Percentiles rank a stretch among this genome's conserved stretches.
These are phyloP conservation scores for Chytriomyces hyalinus DNA, from an alignment of 192 early-diverging fungal genomes.

Conservation along the genomic window DNA sequence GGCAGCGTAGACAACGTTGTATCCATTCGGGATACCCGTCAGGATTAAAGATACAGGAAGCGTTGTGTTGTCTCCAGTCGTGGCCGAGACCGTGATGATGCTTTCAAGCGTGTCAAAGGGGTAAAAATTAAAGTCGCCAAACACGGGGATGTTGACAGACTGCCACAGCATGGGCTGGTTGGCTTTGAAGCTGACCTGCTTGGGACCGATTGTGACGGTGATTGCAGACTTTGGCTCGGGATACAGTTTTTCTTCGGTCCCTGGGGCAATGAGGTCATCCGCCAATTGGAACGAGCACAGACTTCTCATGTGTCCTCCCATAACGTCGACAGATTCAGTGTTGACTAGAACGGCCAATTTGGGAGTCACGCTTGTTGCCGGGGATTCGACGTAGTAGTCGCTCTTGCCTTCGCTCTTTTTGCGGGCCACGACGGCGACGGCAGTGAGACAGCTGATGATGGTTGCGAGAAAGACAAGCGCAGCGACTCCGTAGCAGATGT, in stretches of 20 bases:
- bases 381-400: background rate
- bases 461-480: background rate
- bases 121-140: constrained; percentile 9
- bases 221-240: background rate
- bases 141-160: background rate
- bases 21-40: background rate
- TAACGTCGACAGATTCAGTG: background rate
- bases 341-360: background rate
- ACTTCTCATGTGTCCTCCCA: background rate
- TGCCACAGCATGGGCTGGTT: background rate
- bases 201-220: background rate
- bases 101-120: constrained; percentile 2
- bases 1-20: background rate
- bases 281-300: background rate
- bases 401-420: background rate
- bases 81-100: background rate
- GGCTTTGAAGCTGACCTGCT: background rate
- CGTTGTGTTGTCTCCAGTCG: background rate
- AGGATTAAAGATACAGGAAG: background rate
- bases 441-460: background rate
- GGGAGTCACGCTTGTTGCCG: background rate
- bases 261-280: background rate
- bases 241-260: background rate
- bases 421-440: background rate
- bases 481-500: background rate